A percentile compares a stretch with the other conserved stretches of the same genome.
These are phyloP conservation scores for Candida sp. DNA, from an alignment of 1,139 yeast species.

Conservation along the genomic window DNA sequence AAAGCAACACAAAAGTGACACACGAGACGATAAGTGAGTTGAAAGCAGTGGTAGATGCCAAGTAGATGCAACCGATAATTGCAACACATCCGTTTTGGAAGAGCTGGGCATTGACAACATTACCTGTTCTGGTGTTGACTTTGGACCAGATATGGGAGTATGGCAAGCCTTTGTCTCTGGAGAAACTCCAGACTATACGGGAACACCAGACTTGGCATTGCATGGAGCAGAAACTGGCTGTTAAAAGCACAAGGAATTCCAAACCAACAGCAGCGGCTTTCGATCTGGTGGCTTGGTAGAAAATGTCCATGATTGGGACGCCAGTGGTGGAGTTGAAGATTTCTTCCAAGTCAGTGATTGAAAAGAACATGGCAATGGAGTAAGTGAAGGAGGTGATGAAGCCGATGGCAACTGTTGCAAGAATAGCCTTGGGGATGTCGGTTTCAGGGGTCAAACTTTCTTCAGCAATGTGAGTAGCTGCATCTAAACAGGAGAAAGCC, in stretches of 20 bases:
- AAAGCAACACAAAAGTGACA: slow-evolving; percentile 37
- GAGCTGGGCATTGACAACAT: slow-evolving; percentile 42
- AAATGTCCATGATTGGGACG: slow-evolving; percentile 66
- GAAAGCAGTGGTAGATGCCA: slow-evolving; percentile 47
- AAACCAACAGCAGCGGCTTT: slow-evolving; percentile 63
- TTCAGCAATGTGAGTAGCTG: slow-evolving; percentile 75
- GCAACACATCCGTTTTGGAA: slow-evolving; percentile 41
- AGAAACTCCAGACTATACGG: slow-evolving; percentile 76
- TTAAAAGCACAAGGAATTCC: slow-evolving; percentile 59
- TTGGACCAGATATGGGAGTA: slow-evolving; percentile 38
- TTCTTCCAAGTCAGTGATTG: slow-evolving; percentile 52
- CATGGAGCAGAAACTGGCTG: slow-evolving; percentile 73
- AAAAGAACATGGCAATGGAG: slow-evolving; percentile 66
- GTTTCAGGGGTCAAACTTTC: slow-evolving; percentile 63
- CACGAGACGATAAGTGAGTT: slow-evolving; percentile 45
- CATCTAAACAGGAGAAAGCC: slow-evolving; percentile 72
- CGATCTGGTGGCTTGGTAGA: slow-evolving; percentile 57
- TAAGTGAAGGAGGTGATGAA: slow-evolving; percentile 64
- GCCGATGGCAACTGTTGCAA: slow-evolving; percentile 71
- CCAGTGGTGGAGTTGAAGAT: slow-evolving; percentile 55
- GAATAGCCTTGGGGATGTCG: slow-evolving; percentile 64
- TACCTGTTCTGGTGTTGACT: slow-evolving; percentile 32
- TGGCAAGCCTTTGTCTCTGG: slow-evolving; percentile 62
- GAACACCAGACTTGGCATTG: slow-evolving; percentile 82
- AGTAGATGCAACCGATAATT: slow-evolving; percentile 41